These are phyloP conservation scores for Dryadomyces quercivorus DNA, from an alignment of 2,329 filamentous ascomycete genomes.

Conservation along the genomic window DNA sequence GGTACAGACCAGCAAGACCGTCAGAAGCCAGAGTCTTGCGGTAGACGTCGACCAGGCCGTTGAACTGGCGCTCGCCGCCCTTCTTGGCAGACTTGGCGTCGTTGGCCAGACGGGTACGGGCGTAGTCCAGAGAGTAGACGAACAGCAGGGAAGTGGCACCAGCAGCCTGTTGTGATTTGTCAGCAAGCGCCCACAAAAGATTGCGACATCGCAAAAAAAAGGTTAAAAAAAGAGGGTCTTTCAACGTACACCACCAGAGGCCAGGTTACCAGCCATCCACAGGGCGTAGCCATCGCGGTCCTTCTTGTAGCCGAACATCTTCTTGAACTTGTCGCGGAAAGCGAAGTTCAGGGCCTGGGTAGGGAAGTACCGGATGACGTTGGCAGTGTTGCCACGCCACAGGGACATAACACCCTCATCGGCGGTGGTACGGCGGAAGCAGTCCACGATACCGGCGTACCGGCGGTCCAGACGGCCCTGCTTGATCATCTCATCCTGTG, in stretches of 20 bases:
- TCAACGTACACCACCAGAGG: conserved; percentile 90
- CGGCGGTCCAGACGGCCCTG: conserved; percentile 94
- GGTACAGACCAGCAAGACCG: conserved; percentile 99
- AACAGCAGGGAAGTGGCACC: conserved; percentile 99
- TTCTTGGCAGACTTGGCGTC: conserved; percentile 98
- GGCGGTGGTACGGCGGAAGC: conserved; percentile 84
- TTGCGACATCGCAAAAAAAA: neutral
- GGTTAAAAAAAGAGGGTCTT: neutral
- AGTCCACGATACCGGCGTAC: conserved; percentile 88
- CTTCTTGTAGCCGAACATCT: conserved; percentile 99
- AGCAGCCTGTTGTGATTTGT: conserved; percentile 49
- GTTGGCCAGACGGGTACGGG: conserved; percentile 99
- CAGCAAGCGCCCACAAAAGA: neutral
- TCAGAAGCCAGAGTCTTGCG: conserved; percentile 98
- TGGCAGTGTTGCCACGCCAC: conserved; percentile 99
- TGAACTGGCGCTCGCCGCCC: conserved; percentile 98
- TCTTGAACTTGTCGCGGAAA: conserved; percentile 99
- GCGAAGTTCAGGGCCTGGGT: conserved; percentile 99
- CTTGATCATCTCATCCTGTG: conserved; percentile 99
- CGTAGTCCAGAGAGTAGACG: conserved; percentile 99
- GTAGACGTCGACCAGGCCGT: conserved; percentile 99
- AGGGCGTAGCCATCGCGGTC: conserved; percentile 94
- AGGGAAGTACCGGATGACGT: conserved; percentile 99
- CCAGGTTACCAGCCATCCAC: conserved; percentile 99
- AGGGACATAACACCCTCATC: conserved; percentile 90